Conservation (phyloP, 306 rosid genomes). For the Sechiopsis laciniata region DNA sequence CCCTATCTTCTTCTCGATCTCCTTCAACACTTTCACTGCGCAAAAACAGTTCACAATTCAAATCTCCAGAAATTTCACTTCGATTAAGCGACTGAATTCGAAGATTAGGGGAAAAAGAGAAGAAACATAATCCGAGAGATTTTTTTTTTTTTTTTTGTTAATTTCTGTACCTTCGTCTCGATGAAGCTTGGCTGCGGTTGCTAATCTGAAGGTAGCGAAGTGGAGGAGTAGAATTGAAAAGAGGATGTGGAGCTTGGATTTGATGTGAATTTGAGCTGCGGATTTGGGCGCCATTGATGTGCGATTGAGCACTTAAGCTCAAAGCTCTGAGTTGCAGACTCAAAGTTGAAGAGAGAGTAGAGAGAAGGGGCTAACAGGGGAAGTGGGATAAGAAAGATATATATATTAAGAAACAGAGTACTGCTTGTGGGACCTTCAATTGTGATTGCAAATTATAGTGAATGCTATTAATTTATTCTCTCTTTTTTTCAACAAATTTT, state of each 20-base stretch:
- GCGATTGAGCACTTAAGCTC: neutral
- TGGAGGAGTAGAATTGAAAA: conserved; percentile 26
- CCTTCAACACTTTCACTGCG: conserved; percentile 65
- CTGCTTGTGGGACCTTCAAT: neutral
- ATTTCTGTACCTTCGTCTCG: conserved; percentile 15
- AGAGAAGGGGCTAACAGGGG: neutral
- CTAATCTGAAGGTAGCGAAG: conserved; percentile 29
- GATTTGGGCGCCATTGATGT: neutral
- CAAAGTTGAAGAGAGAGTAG: neutral
- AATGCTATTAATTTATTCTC: too few species aligned
- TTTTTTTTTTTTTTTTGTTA: neutral
- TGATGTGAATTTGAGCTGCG: neutral
- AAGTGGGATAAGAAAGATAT: neutral
- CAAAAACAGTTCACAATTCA: conserved; percentile 13
- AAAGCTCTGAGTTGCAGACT: neutral
- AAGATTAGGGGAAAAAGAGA: neutral
- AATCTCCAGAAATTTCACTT: neutral
- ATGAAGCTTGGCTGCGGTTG: conserved; percentile 32
- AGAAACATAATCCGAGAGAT: neutral
- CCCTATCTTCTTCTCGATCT: conserved; percentile 67
- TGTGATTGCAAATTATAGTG: too few species aligned
- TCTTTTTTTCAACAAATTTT: too few species aligned
- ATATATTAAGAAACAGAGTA: neutral
- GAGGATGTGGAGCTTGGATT: conserved; percentile 19
- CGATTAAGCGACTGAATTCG: neutral